Evolutionary conservation across 805 yeast species (phyloP).

Genomic region (Lachancea sp.): DNA sequence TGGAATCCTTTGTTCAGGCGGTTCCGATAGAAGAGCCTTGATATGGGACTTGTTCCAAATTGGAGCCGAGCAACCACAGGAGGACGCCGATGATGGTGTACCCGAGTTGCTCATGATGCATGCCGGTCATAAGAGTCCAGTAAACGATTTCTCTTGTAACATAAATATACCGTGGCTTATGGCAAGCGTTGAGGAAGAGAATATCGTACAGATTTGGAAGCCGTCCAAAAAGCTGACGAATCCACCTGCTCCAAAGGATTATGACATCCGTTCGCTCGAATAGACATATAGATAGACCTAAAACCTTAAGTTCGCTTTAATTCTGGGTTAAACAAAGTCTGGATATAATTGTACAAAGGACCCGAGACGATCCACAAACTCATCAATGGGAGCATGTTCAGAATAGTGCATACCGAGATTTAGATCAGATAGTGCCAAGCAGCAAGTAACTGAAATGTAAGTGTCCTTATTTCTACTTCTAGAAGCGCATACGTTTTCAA

Average conservation of each 20-base stretch:
- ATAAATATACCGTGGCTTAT: conserved; percentile 67
- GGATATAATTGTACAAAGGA: conserved; percentile 21
- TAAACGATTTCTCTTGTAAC: conserved; percentile 67
- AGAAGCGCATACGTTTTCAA: conserved; percentile 22
- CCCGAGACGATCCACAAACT: conserved; percentile 27
- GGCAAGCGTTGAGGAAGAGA: conserved; percentile 48
- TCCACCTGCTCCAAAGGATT: conserved; percentile 9
- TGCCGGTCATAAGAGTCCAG: conserved; percentile 80
- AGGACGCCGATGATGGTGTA: conserved; percentile 86
- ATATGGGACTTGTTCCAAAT: conserved; percentile 75
- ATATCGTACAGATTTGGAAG: conserved; percentile 42
- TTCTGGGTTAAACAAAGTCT: not conserved
- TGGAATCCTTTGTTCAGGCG: conserved; percentile 70
- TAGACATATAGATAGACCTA: conserved; percentile 4
- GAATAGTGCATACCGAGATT: conserved; percentile 28
- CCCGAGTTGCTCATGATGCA: conserved; percentile 89
- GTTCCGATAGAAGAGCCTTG: conserved; percentile 69
- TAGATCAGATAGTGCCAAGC: conserved; percentile 22
- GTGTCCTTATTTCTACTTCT: conserved; percentile 20
- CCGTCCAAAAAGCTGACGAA: conserved; percentile 33
- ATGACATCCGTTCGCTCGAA: conserved; percentile 15
- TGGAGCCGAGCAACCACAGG: conserved; percentile 80
- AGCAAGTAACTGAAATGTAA: conserved; percentile 25
- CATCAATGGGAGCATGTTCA: conserved; percentile 23
- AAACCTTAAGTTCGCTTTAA: not conserved